These are phyloP conservation scores for Phaeophleospora eucalypticola DNA, from an alignment of 2,329 filamentous ascomycete genomes.

Conservation along the genomic window DNA sequence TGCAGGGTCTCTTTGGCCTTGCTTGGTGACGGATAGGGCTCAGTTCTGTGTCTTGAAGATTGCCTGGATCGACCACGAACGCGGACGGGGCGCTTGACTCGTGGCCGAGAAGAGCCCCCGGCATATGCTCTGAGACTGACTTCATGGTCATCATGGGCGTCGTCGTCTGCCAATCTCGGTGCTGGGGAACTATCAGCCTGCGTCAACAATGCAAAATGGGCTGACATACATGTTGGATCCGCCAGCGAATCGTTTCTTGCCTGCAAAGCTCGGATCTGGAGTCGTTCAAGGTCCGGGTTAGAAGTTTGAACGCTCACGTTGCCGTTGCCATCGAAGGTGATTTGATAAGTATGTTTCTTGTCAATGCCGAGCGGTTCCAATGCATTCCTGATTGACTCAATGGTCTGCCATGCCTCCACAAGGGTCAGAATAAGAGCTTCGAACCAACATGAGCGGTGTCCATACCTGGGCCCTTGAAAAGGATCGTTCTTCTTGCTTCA, in stretches of 20 bases:
- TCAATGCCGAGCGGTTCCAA: slow-evolving; percentile 1
- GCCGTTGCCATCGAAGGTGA: slow-evolving; percentile 2
- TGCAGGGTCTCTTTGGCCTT: background rate
- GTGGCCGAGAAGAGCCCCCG: background rate
- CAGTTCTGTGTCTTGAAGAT: background rate
- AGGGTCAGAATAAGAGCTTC: background rate
- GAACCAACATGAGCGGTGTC: background rate
- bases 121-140: too few species aligned
- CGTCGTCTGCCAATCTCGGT: background rate
- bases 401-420: background rate
- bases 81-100: slow-evolving; percentile 3
- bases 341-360: slow-evolving; percentile 1
- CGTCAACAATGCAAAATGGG: too few species aligned
- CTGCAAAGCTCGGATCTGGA: too few species aligned
- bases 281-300: background rate
- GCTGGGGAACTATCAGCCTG: too few species aligned
- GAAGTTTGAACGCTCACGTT: slow-evolving; percentile 3
- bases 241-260: too few species aligned
- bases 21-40: slow-evolving; percentile 5
- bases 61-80: slow-evolving; percentile 12
- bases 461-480: background rate
- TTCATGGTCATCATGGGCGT: slow-evolving; percentile 3
- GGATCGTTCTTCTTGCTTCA: background rate
- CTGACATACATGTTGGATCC: too few species aligned
- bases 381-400: slow-evolving; percentile 5